A percentile compares a stretch with the other conserved stretches of the same genome.
phyloP scores from a whole-genome alignment of 2,329 filamentous ascomycete species.

The Trichocomaceae sp. region DNA sequence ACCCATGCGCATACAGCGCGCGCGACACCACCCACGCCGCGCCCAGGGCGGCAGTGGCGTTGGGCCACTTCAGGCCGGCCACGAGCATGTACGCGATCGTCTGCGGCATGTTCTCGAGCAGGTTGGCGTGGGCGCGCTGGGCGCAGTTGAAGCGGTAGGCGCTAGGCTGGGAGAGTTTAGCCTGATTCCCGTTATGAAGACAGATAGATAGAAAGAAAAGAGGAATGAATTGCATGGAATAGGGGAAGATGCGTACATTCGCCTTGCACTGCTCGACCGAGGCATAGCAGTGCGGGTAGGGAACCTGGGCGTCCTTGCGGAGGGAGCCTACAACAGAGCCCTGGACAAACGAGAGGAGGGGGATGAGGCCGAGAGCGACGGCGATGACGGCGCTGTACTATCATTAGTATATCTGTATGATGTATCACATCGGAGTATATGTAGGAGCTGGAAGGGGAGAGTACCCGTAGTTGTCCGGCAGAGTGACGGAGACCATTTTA shows the following conservation, averaged over 20 bases:
- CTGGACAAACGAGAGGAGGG: constrained; percentile 48
- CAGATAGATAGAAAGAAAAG: no score
- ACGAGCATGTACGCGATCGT: constrained; percentile 48
- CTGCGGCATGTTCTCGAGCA: constrained; percentile 51
- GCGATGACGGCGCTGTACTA: constrained; percentile 48
- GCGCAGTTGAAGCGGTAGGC: constrained; percentile 48
- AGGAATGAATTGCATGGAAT: background rate
- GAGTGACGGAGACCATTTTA: constrained; percentile 34
- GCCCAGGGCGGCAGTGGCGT: constrained; percentile 41
- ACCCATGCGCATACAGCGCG: constrained; percentile 44
- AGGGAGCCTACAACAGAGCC: constrained; percentile 39
- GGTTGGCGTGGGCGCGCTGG: constrained; percentile 54
- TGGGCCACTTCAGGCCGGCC: constrained; percentile 49
- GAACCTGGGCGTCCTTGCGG: constrained; percentile 49
- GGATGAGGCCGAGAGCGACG: constrained; percentile 49
- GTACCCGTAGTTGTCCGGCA: constrained; percentile 47
- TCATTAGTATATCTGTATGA: no score
- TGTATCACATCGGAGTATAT: no score
- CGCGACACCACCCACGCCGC: constrained; percentile 47
- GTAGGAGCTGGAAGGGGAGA: no score
- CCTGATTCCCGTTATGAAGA: no score
- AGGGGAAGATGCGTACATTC: constrained; percentile 37
- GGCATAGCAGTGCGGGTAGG: constrained; percentile 55
- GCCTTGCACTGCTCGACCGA: constrained; percentile 47
- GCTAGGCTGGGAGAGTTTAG: constrained; percentile 26